Evolutionary conservation across 2,329 filamentous ascomycete species (phyloP).

Genomic region (Allantophomopsis lycopodina): DNA sequence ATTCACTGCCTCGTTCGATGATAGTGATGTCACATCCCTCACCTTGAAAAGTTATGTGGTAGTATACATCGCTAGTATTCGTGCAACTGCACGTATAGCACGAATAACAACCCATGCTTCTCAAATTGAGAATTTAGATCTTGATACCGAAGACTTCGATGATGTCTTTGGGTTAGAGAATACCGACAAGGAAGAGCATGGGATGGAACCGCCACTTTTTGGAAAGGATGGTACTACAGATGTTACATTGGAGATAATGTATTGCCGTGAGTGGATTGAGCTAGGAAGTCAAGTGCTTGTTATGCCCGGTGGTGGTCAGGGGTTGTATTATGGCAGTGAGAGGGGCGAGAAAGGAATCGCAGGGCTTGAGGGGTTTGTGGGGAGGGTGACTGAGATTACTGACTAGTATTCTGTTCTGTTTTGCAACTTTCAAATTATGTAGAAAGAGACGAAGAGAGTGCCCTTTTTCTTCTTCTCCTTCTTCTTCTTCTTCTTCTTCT

Average conservation of each 20-base stretch:
- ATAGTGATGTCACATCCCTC: slow-evolving; percentile 47
- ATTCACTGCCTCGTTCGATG: slow-evolving; percentile 57
- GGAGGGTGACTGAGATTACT: slow-evolving; percentile 46
- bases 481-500: too few species aligned
- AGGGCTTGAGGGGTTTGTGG: slow-evolving; percentile 61
- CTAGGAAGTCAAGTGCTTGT: slow-evolving; percentile 56
- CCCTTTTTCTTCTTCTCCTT: too few species aligned
- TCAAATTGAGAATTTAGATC: slow-evolving; percentile 10
- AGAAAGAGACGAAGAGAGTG: too few species aligned
- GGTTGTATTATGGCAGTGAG: slow-evolving; percentile 38
- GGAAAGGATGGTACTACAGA: slow-evolving; percentile 24
- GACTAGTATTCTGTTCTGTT: slow-evolving; percentile 23
- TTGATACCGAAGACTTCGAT: slow-evolving; percentile 17
- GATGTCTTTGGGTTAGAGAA: slow-evolving; percentile 46
- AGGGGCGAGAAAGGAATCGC: slow-evolving; percentile 35
- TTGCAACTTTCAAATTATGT: too few species aligned
- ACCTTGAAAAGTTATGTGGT: slow-evolving; percentile 59
- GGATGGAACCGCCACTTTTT: slow-evolving; percentile 20
- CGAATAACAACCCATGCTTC: slow-evolving; percentile 23
- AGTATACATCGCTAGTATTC: slow-evolving; percentile 76
- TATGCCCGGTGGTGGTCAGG: slow-evolving; percentile 56
- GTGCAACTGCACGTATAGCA: slow-evolving; percentile 65
- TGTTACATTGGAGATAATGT: slow-evolving; percentile 55
- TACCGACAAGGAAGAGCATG: slow-evolving; percentile 23
- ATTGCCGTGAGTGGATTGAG: slow-evolving; percentile 61